Base-by-base conservation (phyloP, 352 stramenopile genomes). In the Phytophthora vignae region DNA sequence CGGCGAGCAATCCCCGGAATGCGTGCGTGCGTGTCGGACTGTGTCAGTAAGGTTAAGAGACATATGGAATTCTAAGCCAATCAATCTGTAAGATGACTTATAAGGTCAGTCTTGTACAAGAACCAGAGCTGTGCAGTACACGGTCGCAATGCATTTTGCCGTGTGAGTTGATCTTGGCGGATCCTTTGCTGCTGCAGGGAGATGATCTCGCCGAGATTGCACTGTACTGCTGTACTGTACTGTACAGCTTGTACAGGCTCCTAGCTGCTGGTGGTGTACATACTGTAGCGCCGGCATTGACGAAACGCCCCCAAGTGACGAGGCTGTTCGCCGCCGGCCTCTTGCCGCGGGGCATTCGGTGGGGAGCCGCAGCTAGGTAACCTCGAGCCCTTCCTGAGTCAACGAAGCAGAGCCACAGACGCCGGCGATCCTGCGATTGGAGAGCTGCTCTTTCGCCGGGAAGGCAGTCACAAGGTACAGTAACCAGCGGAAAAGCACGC, bases 1-100 rank as follows among this genome's bases (percentile, higher is more conserved):
- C 69, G 44, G 49, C 33, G 42, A 68, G 50, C n/a, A 66, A 64
- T 70, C 54, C 38, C 38, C 55, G 11, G 57, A 65, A 57, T 53
- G 57, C n/a, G 17, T 53, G 46, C 46, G 46, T 22, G 46, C 46
- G 46, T 22, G 14, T 11, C 10, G 21, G 49, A 36, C 48, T n/a
- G n/a, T 21, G 48, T 12, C 9, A 12, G n/a, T 10, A 27, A 10
- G 10, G 19, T 55, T 31, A 44, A 15, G 10, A 55, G 12, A 2
- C 48, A 29, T 55, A 29, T 11, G 11, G 21, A 1, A 10, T 33
- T 40, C 1, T 6, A 7, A 15, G 42, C 55, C 31, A 61, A 50
- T 21, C 36, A 29, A 29, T 29, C n/a, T 1, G 36, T 44, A 6
- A 44, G 36, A 6, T 2, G 11, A 15, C 12, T 44, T 44, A 44